A percentile compares a stretch with the other conserved stretches of the same genome.
phyloP scores from a whole-genome alignment of 2,329 filamentous ascomycete genomes.

The Fusarium gaditjirri region DNA sequence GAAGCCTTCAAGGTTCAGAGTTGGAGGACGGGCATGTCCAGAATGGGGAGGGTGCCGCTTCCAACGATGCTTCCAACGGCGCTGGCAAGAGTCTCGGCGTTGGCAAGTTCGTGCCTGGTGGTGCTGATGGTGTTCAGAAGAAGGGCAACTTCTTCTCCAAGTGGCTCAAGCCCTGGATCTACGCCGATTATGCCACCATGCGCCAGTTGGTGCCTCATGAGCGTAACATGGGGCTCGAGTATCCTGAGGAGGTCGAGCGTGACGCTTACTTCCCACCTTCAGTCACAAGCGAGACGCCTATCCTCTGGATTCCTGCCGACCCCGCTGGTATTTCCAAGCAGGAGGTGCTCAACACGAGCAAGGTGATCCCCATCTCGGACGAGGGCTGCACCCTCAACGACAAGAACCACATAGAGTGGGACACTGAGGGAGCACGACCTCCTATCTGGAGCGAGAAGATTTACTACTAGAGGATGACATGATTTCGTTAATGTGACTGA shows the following conservation, averaged over 20 bases:
- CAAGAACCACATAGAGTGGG: slow-evolving; percentile 63
- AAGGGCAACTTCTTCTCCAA: slow-evolving; percentile 65
- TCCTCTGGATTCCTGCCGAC: slow-evolving; percentile 82
- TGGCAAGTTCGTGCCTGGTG: slow-evolving; percentile 38
- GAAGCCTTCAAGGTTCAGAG: slow-evolving; percentile 44
- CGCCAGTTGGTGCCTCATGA: slow-evolving; percentile 75
- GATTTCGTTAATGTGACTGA: slow-evolving; percentile 41
- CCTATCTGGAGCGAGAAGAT: slow-evolving; percentile 59
- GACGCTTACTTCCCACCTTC: slow-evolving; percentile 80
- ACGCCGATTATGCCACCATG: slow-evolving; percentile 76
- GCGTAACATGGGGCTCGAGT: slow-evolving; percentile 60
- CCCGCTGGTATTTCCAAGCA: slow-evolving; percentile 74
- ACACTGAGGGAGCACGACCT: slow-evolving; percentile 54
- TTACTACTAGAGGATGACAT: slow-evolving; percentile 51
- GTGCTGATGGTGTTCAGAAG: slow-evolving; percentile 47
- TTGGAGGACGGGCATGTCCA: slow-evolving; percentile 34
- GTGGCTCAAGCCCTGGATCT: slow-evolving; percentile 81
- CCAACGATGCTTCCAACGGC: slow-evolving; percentile 29
- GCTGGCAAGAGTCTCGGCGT: slow-evolving; percentile 35
- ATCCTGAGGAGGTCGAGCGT: slow-evolving; percentile 69
- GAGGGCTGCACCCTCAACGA: slow-evolving; percentile 76
- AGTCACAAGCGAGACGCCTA: slow-evolving; percentile 68
- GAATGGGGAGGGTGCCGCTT: slow-evolving; percentile 21
- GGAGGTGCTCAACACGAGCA: slow-evolving; percentile 74
- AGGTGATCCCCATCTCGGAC: slow-evolving; percentile 77